A percentile compares a stretch with the other conserved stretches of the same genome.
Conservation (phyloP, 2,329 filamentous ascomycete species). For the Trichoderma koningii region DNA sequence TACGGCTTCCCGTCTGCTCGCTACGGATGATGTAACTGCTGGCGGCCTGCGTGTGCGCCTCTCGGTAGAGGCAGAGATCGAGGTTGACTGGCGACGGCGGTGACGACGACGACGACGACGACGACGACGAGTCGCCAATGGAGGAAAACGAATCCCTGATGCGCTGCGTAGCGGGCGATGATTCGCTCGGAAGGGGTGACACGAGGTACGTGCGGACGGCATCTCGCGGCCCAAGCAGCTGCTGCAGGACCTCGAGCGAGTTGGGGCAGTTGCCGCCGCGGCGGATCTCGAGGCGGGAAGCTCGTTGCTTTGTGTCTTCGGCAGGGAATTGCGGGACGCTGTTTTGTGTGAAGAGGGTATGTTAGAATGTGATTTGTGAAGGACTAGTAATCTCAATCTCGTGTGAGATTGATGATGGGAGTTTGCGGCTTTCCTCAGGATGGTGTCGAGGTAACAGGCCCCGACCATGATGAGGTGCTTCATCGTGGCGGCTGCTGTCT, state of each 20-base stretch:
- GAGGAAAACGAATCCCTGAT: conserved; percentile 55
- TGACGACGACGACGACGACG: conserved; percentile 18
- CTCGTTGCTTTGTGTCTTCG: conserved; percentile 74
- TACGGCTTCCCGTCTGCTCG: conserved; percentile 60
- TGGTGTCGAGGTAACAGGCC: conserved; percentile 71
- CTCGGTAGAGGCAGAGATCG: conserved; percentile 60
- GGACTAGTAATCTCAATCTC: too few species aligned
- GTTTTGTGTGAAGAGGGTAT: conserved; percentile 21
- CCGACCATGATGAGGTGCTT: conserved; percentile 65
- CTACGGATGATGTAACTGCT: conserved; percentile 71
- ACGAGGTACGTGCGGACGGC: conserved; percentile 48
- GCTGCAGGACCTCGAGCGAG: conserved; percentile 68
- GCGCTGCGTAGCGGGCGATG: conserved; percentile 53
- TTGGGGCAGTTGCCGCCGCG: conserved; percentile 76
- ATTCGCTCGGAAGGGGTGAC: conserved; percentile 55
- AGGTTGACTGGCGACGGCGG: conserved; percentile 53
- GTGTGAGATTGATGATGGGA: background rate
- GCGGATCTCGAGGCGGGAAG: conserved; percentile 58
- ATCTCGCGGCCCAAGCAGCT: conserved; percentile 51
- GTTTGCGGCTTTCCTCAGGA: conserved; percentile 56
- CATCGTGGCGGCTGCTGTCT: conserved; percentile 38
- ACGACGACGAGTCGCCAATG: conserved; percentile 32
- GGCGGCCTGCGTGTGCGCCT: conserved; percentile 56
- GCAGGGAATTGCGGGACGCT: conserved; percentile 67
- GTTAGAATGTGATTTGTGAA: conserved; percentile 14